These are phyloP conservation scores for Vitis cinerea DNA, from an alignment of 164 flowering plant species.

Conservation along the genomic window DNA sequence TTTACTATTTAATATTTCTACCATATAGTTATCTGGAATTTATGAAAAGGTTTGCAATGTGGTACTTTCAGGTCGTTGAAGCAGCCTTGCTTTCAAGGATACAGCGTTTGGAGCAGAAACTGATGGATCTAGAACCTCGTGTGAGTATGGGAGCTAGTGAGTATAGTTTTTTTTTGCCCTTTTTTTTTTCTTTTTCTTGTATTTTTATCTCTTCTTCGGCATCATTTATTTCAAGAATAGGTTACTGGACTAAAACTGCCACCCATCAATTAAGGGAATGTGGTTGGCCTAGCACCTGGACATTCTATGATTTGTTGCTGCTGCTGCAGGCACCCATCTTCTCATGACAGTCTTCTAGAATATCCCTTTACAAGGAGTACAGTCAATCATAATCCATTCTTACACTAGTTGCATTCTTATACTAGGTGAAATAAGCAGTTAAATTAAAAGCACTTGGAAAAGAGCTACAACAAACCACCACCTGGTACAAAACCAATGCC, in stretches of 20 bases:
- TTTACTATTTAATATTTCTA: neutral
- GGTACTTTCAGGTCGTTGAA: conserved; percentile 77
- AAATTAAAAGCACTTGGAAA: too few relatives aligned
- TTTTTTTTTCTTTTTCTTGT: neutral
- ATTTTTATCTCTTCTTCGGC: neutral
- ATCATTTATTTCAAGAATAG: neutral
- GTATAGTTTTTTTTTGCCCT: conserved; percentile 15
- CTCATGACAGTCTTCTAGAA: too few relatives aligned
- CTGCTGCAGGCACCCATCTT: too few relatives aligned
- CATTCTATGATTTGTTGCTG: neutral
- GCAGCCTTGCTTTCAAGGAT: conserved; percentile 89
- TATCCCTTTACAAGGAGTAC: too few relatives aligned
- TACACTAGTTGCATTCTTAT: too few relatives aligned
- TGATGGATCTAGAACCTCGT: conserved; percentile 93
- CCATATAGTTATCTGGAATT: neutral
- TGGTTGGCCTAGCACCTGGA: neutral
- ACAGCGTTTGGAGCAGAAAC: conserved; percentile 72
- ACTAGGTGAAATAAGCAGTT: too few relatives aligned
- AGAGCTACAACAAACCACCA: too few relatives aligned
- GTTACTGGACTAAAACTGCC: neutral
- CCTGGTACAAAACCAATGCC: too few relatives aligned
- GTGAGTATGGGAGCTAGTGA: conserved; percentile 84
- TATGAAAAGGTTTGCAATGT: neutral
- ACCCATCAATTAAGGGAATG: neutral
- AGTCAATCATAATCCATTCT: too few relatives aligned